Evolutionary conservation across 2,329 filamentous ascomycete species (phyloP).

Genomic region (Neodidymelliopsis sp.): DNA sequence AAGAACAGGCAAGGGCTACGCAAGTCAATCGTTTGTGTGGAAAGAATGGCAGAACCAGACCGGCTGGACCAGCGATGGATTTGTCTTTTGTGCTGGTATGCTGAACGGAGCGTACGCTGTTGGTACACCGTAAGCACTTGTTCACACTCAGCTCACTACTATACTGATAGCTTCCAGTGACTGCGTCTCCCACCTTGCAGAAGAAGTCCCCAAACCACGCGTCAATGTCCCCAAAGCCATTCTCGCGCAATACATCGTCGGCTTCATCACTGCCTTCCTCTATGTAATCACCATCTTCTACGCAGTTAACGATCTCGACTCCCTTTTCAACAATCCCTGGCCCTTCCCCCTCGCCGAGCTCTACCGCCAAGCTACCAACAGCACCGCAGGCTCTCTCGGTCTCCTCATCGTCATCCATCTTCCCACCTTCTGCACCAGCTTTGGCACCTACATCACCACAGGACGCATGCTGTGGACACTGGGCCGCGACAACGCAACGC

Average conservation of each 20-base stretch:
- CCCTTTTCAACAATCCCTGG: constrained; percentile 58
- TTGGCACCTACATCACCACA: constrained; percentile 66
- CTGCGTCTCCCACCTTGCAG: constrained; percentile 70
- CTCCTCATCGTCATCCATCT: constrained; percentile 62
- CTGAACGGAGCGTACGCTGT: constrained; percentile 74
- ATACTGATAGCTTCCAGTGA: constrained; percentile 52
- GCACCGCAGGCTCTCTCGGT: constrained; percentile 51
- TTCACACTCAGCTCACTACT: background rate
- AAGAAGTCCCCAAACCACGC: constrained; percentile 53
- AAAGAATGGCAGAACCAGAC: constrained; percentile 56
- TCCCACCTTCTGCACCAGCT: constrained; percentile 59
- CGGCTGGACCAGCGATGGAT: constrained; percentile 59
- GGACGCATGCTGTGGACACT: constrained; percentile 71
- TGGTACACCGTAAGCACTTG: constrained; percentile 59
- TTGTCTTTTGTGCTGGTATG: constrained; percentile 71
- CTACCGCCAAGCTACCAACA: constrained; percentile 61
- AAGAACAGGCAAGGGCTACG: constrained; percentile 52
- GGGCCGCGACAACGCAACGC: constrained; percentile 64
- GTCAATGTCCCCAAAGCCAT: constrained; percentile 53
- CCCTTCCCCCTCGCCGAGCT: constrained; percentile 71
- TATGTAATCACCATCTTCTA: constrained; percentile 60
- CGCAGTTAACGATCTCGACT: constrained; percentile 64
- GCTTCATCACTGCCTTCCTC: constrained; percentile 46
- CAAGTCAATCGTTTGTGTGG: constrained; percentile 54
- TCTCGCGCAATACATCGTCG: constrained; percentile 48